Conservation (phyloP, 768 basidiomycete species). For the Russula dissimulans region DNA sequence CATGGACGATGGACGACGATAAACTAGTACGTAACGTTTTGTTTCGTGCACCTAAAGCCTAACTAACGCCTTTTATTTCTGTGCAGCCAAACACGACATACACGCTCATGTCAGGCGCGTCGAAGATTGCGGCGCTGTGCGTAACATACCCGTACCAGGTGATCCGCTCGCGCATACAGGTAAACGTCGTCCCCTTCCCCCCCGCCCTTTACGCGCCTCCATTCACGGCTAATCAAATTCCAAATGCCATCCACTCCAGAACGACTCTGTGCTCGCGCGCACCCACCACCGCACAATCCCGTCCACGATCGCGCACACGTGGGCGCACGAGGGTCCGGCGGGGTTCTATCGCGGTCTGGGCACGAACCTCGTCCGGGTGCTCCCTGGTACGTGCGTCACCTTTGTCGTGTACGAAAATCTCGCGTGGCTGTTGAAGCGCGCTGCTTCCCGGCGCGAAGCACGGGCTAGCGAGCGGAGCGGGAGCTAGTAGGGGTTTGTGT, state of each 20-base stretch:
- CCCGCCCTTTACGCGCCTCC: no score
- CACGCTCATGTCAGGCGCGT: slow-evolving; percentile 83
- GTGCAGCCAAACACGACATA: slow-evolving; percentile 82
- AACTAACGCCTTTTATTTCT: not conserved
- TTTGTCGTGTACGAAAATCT: slow-evolving; percentile 96
- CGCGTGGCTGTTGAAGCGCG: slow-evolving; percentile 68
- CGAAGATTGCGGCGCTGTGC: slow-evolving; percentile 76
- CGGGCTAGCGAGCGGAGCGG: not conserved
- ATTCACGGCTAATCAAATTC: not conserved
- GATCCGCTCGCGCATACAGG: slow-evolving; percentile 87
- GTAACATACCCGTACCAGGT: slow-evolving; percentile 98
- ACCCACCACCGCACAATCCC: slow-evolving; percentile 70
- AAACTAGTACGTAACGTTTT: slow-evolving; percentile 57
- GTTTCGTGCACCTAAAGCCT: not conserved
- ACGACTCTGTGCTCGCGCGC: slow-evolving; percentile 41
- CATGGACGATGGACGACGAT: slow-evolving; percentile 66
- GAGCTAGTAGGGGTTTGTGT: no score
- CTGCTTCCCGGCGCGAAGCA: slow-evolving; percentile 44
- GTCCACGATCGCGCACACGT: slow-evolving; percentile 71
- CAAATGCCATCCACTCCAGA: slow-evolving; percentile 31
- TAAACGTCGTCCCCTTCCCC: slow-evolving; percentile 22
- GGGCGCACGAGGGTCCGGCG: slow-evolving; percentile 63
- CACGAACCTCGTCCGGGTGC: slow-evolving; percentile 87
- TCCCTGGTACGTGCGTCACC: slow-evolving; percentile 96
- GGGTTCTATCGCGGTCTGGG: slow-evolving; percentile 96